Evolutionary conservation across 1,139 yeast genomes (phyloP).

Genomic region (Komagataea norvegica): DNA sequence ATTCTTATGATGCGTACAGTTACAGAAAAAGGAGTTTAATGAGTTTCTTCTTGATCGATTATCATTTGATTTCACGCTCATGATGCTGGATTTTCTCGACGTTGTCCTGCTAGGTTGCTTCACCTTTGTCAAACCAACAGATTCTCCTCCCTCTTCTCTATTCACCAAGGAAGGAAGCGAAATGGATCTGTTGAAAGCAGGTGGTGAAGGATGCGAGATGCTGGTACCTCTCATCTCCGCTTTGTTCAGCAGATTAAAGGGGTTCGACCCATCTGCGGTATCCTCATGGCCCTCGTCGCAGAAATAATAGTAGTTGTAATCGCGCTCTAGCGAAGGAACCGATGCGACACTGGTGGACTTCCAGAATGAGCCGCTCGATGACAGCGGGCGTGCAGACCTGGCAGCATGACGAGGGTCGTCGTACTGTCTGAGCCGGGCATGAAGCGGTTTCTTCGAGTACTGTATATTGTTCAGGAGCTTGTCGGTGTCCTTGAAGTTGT

Average conservation of each 20-base stretch:
- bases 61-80: not conserved
- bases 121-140: too few species aligned
- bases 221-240: too few species aligned
- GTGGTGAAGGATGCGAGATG: not conserved
- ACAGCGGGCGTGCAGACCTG: constrained; percentile 1
- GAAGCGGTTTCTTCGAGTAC: constrained; percentile 5
- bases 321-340: not conserved
- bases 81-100: constrained; percentile 8
- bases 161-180: constrained; percentile 4
- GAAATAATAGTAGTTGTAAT: not conserved
- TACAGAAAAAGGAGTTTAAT: constrained; percentile 10
- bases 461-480: constrained; percentile 3
- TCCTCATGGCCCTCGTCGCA: not conserved
- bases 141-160: too few species aligned
- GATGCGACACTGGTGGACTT: too few species aligned
- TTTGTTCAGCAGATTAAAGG: constrained; percentile 1
- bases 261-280: not conserved
- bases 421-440: constrained; percentile 5
- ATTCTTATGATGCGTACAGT: constrained; percentile 4
- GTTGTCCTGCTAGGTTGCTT: too few species aligned
- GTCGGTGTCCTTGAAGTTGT: constrained; percentile 1
- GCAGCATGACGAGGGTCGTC: not conserved
- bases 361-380: not conserved
- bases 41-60: constrained; percentile 7
- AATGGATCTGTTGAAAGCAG: constrained; percentile 7